phyloP scores from a whole-genome alignment of 805 yeast species.

The Candida alai region DNA sequence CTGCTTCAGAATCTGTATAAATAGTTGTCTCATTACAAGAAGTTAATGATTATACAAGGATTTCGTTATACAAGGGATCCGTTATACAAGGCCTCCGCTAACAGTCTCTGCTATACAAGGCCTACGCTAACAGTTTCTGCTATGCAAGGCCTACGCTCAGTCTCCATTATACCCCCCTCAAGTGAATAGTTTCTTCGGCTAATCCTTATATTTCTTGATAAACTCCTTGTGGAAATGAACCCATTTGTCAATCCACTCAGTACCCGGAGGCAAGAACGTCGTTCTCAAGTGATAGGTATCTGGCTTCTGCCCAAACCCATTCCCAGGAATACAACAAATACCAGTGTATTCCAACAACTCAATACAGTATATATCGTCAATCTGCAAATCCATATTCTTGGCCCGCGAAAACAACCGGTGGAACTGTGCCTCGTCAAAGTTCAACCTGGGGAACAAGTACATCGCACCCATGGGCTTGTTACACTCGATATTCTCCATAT shows the following conservation, averaged over 20 bases:
- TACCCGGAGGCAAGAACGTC: conserved; percentile 94
- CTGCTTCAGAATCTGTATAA: no score
- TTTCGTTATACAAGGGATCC: no score
- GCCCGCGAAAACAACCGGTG: conserved; percentile 63
- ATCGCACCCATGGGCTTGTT: conserved; percentile 95
- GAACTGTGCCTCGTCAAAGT: conserved; percentile 45
- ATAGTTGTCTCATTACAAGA: no score
- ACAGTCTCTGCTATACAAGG: no score
- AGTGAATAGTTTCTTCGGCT: no score
- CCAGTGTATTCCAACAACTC: conserved; percentile 84
- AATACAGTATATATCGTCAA: conserved; percentile 89
- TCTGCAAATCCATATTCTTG: conserved; percentile 46
- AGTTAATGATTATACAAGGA: no score
- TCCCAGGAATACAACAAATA: conserved; percentile 95
- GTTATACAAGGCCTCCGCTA: no score
- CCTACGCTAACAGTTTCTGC: no score
- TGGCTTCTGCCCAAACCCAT: conserved; percentile 91
- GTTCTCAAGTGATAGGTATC: conserved; percentile 94
- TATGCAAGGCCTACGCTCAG: no score
- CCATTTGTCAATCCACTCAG: conserved; percentile 82
- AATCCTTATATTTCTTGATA: conserved; percentile 47
- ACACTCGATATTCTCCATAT: conserved; percentile 80
- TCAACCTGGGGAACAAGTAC: conserved; percentile 86
- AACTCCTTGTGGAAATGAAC: conserved; percentile 73
- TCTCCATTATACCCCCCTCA: no score